phyloP scores from a whole-genome alignment of 2,329 filamentous ascomycete genomes.

The Phyllosticta citriasiana region DNA sequence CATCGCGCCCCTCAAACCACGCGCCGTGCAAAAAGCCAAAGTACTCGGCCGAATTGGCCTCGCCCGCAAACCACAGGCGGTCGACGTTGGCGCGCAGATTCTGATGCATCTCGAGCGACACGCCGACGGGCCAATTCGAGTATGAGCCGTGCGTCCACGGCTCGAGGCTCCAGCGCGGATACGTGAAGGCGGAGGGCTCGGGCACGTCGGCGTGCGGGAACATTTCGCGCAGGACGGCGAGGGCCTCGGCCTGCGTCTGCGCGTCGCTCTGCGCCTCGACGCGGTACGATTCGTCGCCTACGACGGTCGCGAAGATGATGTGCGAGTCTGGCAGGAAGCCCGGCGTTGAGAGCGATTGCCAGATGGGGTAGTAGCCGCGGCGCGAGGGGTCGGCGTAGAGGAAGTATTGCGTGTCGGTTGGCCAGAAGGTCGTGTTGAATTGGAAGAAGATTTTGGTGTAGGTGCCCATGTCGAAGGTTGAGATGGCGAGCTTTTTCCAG shows the following conservation, averaged over 20 bases:
- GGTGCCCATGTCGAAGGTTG: constrained; percentile 57
- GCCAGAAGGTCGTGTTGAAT: constrained; percentile 59
- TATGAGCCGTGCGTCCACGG: constrained; percentile 51
- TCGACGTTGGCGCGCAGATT: constrained; percentile 57
- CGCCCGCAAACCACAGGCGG: constrained; percentile 55
- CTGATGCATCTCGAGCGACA: constrained; percentile 55
- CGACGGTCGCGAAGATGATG: constrained; percentile 57
- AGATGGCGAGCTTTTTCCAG: constrained; percentile 56
- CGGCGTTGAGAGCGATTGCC: constrained; percentile 50
- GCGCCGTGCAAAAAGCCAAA: constrained; percentile 53
- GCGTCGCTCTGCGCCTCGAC: constrained; percentile 51
- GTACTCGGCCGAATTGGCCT: constrained; percentile 52
- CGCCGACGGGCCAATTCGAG: constrained; percentile 57
- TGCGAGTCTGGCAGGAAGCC: constrained; percentile 52
- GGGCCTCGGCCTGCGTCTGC: constrained; percentile 46
- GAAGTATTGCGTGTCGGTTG: constrained; percentile 42
- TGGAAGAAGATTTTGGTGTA: constrained; percentile 67
- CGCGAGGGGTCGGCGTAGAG: constrained; percentile 41
- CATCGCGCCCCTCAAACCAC: constrained; percentile 27
- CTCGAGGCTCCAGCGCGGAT: constrained; percentile 47
- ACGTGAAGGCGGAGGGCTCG: constrained; percentile 50
- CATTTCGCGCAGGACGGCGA: constrained; percentile 51
- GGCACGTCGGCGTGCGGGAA: constrained; percentile 48
- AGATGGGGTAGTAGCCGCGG: constrained; percentile 50
- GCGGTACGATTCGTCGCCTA: constrained; percentile 45